Base-by-base conservation (phyloP, 768 basidiomycete genomes). In the Lactifluus echinatus region DNA sequence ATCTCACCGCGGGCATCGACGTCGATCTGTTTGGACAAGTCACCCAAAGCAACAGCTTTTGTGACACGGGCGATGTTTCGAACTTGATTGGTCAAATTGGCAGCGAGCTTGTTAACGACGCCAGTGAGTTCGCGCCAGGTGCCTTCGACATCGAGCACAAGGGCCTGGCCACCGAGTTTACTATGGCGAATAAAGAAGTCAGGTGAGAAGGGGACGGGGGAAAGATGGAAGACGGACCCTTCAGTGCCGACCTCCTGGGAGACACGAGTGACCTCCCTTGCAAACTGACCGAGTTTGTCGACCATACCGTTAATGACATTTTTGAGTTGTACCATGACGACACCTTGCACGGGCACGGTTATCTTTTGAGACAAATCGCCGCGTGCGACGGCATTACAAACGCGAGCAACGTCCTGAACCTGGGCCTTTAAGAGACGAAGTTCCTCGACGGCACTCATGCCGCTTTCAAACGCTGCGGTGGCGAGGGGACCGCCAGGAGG, bases 1-100 rank as follows among this genome's bases (percentile, higher is more conserved):
- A 95, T 93, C 70, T 95, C 93, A 17, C 93, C 93, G 11, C 83
- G 77, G 11, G 84, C 86, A 63, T 91, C 89, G 60, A 94, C 91
- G 51, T 90, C 88, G 61, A 95, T 93, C 66, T 87, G 89, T 69
- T 89, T 89, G 52, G 80, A 83, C 61, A 91, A 70, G 71, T 95
- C 92, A n/a, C 93, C 93, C 44, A 83, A 72, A 0, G 92, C 93
- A 64, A 94, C 91, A 1, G 81, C 81, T 56, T 78, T 82, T 15
- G 81, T 82, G 57, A 82, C 81, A 43, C 71, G 72, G 26, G 80
- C 79, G 63, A 81, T 81, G 17, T 73, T 74, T 34, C 76, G 74
- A 11, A 79, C 78, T 56, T 79, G 76, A 36, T 66, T 72, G 5
- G 85, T 88, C 50, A 88, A 69, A 70, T 88, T 88, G 7, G 82